Conservation (phyloP, 345 rosid species). For the Zanthoxylum bungeanum region DNA sequence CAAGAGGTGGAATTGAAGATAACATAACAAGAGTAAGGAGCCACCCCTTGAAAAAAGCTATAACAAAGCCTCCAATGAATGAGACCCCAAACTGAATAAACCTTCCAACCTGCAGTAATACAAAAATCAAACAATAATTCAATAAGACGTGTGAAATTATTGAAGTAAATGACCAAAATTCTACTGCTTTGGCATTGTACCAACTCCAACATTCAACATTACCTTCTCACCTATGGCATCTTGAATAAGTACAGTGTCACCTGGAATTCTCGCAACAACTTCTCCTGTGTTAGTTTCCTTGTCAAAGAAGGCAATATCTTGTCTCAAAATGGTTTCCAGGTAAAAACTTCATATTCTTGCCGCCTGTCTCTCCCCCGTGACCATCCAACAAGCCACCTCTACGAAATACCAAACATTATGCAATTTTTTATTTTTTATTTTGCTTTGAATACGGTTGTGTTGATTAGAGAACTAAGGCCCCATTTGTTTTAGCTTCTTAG, state of each 20-base stretch:
- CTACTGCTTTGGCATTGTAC: neutral
- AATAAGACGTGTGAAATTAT: neutral
- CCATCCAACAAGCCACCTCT: slow-evolving; percentile 86
- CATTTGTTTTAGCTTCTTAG: neutral
- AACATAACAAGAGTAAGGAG: slow-evolving; percentile 61
- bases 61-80: slow-evolving; percentile 63
- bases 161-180: neutral
- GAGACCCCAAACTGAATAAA: slow-evolving; percentile 49
- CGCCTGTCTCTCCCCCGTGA: slow-evolving; percentile 69
- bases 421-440: no score
- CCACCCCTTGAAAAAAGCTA: slow-evolving; percentile 72
- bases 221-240: slow-evolving; percentile 84
- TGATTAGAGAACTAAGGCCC: neutral
- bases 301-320: slow-evolving; percentile 67
- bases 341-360: slow-evolving; percentile 53
- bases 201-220: neutral
- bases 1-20: slow-evolving; percentile 54
- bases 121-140: neutral
- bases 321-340: slow-evolving; percentile 60
- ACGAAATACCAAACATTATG: slow-evolving; percentile 4
- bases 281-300: slow-evolving; percentile 66
- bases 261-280: slow-evolving; percentile 61
- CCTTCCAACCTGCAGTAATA: slow-evolving; percentile 61
- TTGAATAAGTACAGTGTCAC: slow-evolving; percentile 74
- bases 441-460: neutral